Conservation (phyloP, 2,329 filamentous ascomycete species). For the Arthroderma sp. region DNA sequence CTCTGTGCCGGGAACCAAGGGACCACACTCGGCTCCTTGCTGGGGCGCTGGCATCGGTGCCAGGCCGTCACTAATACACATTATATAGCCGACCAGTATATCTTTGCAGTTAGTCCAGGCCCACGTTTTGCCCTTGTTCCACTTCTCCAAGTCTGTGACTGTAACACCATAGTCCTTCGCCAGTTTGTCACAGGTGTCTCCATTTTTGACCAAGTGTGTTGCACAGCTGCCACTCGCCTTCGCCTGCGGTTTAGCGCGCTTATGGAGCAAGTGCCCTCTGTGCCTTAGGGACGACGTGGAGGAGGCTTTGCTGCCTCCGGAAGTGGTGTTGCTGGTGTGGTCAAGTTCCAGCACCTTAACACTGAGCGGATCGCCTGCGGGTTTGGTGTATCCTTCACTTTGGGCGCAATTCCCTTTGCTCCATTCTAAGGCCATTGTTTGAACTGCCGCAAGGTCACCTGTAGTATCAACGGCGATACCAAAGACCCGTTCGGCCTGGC, state of each 20-base stretch:
- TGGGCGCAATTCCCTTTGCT: constrained; percentile 1
- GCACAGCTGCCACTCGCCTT: constrained; percentile 17
- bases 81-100: constrained; percentile 18
- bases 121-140: constrained; percentile 32
- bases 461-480: constrained; percentile 1
- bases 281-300: too few species aligned
- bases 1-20: constrained; percentile 29
- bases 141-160: constrained; percentile 24
- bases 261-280: too few species aligned
- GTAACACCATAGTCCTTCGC: constrained; percentile 26
- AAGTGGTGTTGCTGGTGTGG: not conserved
- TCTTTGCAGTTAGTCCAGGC: constrained; percentile 28
- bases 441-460: constrained; percentile 1
- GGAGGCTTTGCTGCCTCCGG: too few species aligned
- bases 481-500: constrained; percentile 1
- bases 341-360: not conserved
- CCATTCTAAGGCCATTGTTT: not conserved
- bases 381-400: not conserved
- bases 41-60: constrained; percentile 34
- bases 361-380: not conserved
- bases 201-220: constrained; percentile 20
- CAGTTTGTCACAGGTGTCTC: constrained; percentile 26
- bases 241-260: too few species aligned
- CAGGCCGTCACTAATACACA: constrained; percentile 31
- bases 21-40: constrained; percentile 36